phyloP scores from a whole-genome alignment of 2,329 filamentous ascomycete genomes.

The Scytalidium lignicola region DNA sequence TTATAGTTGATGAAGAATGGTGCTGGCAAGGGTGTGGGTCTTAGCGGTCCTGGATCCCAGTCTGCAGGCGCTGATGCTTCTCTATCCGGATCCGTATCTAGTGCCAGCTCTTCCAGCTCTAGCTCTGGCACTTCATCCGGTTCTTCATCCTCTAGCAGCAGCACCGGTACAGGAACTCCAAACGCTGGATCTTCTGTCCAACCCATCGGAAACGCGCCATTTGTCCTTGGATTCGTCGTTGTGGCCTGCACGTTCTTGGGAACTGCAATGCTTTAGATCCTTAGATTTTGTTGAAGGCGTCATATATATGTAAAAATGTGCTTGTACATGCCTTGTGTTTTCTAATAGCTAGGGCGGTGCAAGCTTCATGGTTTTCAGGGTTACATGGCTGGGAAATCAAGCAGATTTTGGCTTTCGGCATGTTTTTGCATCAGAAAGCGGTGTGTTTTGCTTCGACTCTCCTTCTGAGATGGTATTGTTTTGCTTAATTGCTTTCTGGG shows the following conservation, averaged over 20 bases:
- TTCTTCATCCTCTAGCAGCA: background rate
- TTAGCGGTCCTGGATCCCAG: slow-evolving; percentile 29
- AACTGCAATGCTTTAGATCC: slow-evolving; percentile 1
- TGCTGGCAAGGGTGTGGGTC: slow-evolving; percentile 39
- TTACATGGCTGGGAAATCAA: background rate
- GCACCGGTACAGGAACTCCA: background rate
- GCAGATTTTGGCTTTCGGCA: too few species aligned
- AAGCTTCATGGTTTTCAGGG: background rate
- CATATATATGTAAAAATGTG: background rate
- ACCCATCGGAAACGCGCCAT: slow-evolving; percentile 1
- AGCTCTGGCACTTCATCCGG: background rate
- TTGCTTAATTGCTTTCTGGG: too few species aligned
- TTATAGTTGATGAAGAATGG: slow-evolving; percentile 39
- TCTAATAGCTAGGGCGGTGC: background rate
- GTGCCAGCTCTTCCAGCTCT: background rate
- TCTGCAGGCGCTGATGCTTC: slow-evolving; percentile 15
- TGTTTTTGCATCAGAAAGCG: too few species aligned
- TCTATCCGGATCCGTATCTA: background rate
- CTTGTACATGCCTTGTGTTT: background rate
- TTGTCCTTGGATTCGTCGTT: slow-evolving; percentile 1
- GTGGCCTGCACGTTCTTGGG: slow-evolving; percentile 3
- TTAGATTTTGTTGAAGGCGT: background rate
- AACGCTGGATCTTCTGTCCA: slow-evolving; percentile 4
- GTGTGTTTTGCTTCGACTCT: too few species aligned
- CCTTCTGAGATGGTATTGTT: too few species aligned